Evolutionary conservation across 108 stramenopile genomes (phyloP).

Genomic region (Cyclotella atomus): DNA sequence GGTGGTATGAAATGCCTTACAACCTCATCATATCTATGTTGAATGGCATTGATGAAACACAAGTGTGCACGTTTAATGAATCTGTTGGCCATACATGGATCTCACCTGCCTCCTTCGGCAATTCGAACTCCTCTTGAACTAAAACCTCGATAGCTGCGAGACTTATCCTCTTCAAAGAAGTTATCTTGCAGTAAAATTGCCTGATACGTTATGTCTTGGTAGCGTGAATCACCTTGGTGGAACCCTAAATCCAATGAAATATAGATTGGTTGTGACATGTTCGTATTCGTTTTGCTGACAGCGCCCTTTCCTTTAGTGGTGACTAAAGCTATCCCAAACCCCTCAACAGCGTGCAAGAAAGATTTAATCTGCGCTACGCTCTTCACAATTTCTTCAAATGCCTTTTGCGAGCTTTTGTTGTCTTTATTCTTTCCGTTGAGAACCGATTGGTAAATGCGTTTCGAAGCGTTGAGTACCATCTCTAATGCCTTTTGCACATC

Average conservation of each 20-base stretch:
- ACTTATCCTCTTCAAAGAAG: conserved; percentile 49
- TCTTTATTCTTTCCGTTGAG: conserved; percentile 18
- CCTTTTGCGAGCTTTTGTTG: conserved; percentile 31
- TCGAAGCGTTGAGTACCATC: conserved; percentile 34
- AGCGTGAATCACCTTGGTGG: conserved; percentile 64
- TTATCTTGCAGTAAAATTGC: conserved; percentile 64
- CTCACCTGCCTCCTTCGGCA: conserved; percentile 80
- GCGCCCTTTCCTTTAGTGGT: conserved; percentile 5
- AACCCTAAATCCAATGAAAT: conserved; percentile 80
- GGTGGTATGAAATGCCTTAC: conserved; percentile 67
- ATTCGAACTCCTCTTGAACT: conserved; percentile 62
- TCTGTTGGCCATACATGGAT: conserved; percentile 13
- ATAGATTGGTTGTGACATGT: conserved; percentile 55
- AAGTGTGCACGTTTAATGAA: too few relatives aligned
- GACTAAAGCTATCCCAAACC: conserved; percentile 51
- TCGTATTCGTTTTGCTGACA: not conserved
- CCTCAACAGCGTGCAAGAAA: conserved; percentile 52
- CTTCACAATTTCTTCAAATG: conserved; percentile 61
- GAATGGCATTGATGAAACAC: too few relatives aligned
- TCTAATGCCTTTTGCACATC: conserved; percentile 64
- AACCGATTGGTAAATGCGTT: conserved; percentile 22
- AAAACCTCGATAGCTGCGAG: not conserved
- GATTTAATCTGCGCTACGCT: conserved; percentile 50
- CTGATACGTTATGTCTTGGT: conserved; percentile 74
- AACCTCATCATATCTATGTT: conserved; percentile 29